phyloP scores from a whole-genome alignment of 257 asterid species.

The Salvia miltiorrhiza region DNA sequence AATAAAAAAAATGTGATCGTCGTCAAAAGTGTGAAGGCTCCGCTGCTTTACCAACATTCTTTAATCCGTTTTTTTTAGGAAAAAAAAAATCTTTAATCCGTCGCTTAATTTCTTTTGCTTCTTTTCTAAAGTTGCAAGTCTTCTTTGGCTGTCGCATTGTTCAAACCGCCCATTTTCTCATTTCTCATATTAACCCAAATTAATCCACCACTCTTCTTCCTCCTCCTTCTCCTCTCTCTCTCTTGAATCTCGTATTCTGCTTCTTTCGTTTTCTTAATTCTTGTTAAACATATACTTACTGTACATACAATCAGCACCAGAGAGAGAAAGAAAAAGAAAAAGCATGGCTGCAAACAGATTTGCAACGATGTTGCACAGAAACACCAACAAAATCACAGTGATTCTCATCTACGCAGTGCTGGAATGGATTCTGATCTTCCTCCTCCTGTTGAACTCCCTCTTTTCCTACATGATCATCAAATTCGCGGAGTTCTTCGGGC shows the following conservation, averaged over 20 bases:
- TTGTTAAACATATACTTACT: slow-evolving; percentile 11
- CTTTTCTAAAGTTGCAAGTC: slow-evolving; percentile 50
- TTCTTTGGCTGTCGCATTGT: slow-evolving; percentile 44
- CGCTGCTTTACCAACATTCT: slow-evolving; percentile 20
- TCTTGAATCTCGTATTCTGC: slow-evolving; percentile 21
- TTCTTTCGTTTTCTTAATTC: slow-evolving; percentile 12
- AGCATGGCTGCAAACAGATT: slow-evolving; percentile 88
- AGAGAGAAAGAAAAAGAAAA: not conserved
- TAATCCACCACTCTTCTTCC: slow-evolving; percentile 3
- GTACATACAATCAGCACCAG: slow-evolving; percentile 29
- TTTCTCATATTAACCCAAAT: not conserved
- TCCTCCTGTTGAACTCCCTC: slow-evolving; percentile 70
- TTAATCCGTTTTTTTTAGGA: too few species aligned
- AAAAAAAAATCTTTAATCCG: slow-evolving; percentile 6
- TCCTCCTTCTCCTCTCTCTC: slow-evolving; percentile 20
- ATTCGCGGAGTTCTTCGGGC: slow-evolving; percentile 69
- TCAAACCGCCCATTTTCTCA: slow-evolving; percentile 37
- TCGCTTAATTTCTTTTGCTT: slow-evolving; percentile 18
- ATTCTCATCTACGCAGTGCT: slow-evolving; percentile 76
- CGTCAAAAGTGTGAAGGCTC: slow-evolving; percentile 28
- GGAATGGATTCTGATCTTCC: slow-evolving; percentile 76
- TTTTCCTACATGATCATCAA: slow-evolving; percentile 74
- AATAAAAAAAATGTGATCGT: not conserved
- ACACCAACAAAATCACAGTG: slow-evolving; percentile 63
- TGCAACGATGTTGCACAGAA: slow-evolving; percentile 78